These are phyloP conservation scores for Aspergillus aculeatinus DNA, from an alignment of 2,329 filamentous ascomycete genomes.

Conservation along the genomic window DNA sequence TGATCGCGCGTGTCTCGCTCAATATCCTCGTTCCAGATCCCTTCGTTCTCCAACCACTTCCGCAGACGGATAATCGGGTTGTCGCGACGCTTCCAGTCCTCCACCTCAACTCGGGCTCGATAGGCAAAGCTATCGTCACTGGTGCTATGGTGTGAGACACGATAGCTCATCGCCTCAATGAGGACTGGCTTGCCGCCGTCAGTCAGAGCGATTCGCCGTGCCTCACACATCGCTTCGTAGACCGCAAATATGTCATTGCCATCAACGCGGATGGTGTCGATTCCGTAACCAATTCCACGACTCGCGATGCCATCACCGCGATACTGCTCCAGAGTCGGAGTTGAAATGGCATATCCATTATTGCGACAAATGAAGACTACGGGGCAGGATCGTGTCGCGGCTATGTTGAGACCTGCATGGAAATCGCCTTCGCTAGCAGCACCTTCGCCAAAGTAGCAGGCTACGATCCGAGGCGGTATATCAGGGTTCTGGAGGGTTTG, in stretches of 20 bases:
- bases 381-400: slow-evolving; percentile 82
- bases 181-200: slow-evolving; percentile 80
- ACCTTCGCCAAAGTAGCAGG: slow-evolving; percentile 87
- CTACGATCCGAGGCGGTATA: slow-evolving; percentile 66
- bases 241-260: slow-evolving; percentile 95
- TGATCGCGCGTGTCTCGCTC: slow-evolving; percentile 70
- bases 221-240: slow-evolving; percentile 73
- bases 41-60: slow-evolving; percentile 85
- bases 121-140: slow-evolving; percentile 97
- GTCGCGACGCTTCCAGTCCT: slow-evolving; percentile 88
- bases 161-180: slow-evolving; percentile 95
- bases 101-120: slow-evolving; percentile 85
- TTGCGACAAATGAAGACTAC: slow-evolving; percentile 89
- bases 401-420: slow-evolving; percentile 86
- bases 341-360: slow-evolving; percentile 89
- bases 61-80: slow-evolving; percentile 82
- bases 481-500: slow-evolving; percentile 72
- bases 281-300: slow-evolving; percentile 85
- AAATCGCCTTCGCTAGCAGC: slow-evolving; percentile 91
- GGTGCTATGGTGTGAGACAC: slow-evolving; percentile 96
- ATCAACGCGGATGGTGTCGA: slow-evolving; percentile 86
- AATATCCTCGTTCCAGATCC: slow-evolving; percentile 78
- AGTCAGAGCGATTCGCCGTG: slow-evolving; percentile 73
- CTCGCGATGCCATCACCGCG: slow-evolving; percentile 87
- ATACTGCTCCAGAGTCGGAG: slow-evolving; percentile 86